Conservation (phyloP, 306 rosid species). For the Ormosia semicastrata region DNA sequence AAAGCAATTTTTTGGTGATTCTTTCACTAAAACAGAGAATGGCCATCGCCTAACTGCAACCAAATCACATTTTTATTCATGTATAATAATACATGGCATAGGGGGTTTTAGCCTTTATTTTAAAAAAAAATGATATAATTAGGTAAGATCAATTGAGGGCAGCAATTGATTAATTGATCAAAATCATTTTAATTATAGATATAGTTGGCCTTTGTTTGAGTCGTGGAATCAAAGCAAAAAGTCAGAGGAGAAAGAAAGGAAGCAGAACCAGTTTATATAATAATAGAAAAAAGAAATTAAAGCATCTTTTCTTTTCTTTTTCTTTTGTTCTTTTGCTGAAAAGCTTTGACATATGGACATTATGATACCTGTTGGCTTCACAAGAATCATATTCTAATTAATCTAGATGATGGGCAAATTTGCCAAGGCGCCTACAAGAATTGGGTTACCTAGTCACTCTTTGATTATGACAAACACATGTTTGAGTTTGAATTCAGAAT, state of each 20-base stretch:
- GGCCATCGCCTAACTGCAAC: too few relatives aligned
- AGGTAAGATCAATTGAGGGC: background rate
- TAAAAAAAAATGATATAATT: too few relatives aligned
- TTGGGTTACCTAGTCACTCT: background rate
- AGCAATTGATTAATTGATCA: background rate
- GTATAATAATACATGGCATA: too few relatives aligned
- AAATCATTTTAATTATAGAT: background rate
- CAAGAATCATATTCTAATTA: conserved; percentile 1
- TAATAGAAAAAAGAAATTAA: background rate
- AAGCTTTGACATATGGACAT: background rate
- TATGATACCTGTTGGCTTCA: background rate
- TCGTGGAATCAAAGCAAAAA: conserved; percentile 18
- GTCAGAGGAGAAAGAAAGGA: background rate
- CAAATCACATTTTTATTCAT: too few relatives aligned
- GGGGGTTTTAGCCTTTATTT: too few relatives aligned
- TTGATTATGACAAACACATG: background rate
- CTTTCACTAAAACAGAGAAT: too few relatives aligned
- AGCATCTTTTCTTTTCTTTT: background rate
- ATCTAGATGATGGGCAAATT: too few relatives aligned
- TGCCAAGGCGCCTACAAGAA: background rate
- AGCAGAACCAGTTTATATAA: background rate
- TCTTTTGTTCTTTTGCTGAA: background rate
- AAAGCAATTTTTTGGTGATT: too few relatives aligned
- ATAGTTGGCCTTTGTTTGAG: conserved; percentile 9
- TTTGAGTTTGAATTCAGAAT: too few relatives aligned